These are phyloP conservation scores for Aspergillus jensenii DNA, from an alignment of 2,329 filamentous ascomycete genomes.

Conservation along the genomic window DNA sequence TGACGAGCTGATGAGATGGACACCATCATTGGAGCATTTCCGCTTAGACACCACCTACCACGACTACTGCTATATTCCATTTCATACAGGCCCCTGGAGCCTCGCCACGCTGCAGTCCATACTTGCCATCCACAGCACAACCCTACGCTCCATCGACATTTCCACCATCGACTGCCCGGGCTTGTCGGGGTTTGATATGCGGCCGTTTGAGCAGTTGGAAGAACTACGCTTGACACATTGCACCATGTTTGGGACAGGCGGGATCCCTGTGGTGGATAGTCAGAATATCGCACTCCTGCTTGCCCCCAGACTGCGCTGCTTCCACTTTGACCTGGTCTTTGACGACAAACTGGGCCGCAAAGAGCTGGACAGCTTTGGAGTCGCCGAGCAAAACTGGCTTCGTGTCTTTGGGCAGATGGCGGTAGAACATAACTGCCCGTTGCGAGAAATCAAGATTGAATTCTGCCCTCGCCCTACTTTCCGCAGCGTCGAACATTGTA, in stretches of 20 bases:
- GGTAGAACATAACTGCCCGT: background rate
- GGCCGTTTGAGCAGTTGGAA: background rate
- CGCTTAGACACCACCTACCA: background rate
- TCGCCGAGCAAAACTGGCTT: background rate
- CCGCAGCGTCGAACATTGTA: too few species aligned
- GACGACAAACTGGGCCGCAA: background rate
- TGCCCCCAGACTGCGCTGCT: background rate
- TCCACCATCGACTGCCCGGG: background rate
- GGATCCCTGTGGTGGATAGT: background rate
- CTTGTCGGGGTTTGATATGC: background rate
- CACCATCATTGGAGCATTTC: background rate
- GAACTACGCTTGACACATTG: background rate
- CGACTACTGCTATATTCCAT: background rate
- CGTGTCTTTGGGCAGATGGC: background rate
- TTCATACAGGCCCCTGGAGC: background rate
- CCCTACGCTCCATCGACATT: background rate
- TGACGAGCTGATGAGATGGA: background rate
- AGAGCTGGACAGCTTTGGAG: background rate
- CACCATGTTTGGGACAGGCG: background rate
- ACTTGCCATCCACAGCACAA: background rate
- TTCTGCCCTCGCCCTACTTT: background rate
- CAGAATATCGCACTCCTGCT: background rate
- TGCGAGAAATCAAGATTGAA: background rate
- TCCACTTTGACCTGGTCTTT: background rate
- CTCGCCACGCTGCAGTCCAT: conserved; percentile 1